Evolutionary conservation across 2,329 filamentous ascomycete genomes (phyloP).

Genomic region (Trichoderma sp.): DNA sequence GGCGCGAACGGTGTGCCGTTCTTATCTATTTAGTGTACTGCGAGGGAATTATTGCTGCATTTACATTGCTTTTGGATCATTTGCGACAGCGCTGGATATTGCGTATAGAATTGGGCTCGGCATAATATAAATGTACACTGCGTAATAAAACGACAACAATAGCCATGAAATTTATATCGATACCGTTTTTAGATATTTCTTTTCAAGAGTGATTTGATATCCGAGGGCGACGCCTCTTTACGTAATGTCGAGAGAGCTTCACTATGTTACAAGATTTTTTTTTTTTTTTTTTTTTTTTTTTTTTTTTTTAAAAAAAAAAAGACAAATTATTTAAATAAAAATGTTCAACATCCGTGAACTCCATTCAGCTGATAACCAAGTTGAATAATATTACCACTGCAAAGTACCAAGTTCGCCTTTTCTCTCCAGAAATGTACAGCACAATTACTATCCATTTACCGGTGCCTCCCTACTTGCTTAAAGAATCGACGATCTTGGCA

Average conservation of each 20-base stretch:
- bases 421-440: not conserved
- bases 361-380: not conserved
- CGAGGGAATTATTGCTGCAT: not conserved
- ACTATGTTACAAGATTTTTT: not conserved
- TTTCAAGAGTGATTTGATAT: not conserved
- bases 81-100: not conserved
- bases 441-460: not conserved
- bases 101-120: not conserved
- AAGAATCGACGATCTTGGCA: not conserved
- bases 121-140: not conserved
- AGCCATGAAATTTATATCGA: not conserved
- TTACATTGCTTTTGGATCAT: not conserved
- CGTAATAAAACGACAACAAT: not conserved
- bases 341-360: not conserved
- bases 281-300: too few relatives aligned
- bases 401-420: not conserved
- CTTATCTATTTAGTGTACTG: not conserved
- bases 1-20: conserved; percentile 3
- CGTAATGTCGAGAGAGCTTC: not conserved
- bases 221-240: not conserved
- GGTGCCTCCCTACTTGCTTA: not conserved
- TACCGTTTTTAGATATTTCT: not conserved
- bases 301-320: not conserved
- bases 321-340: not conserved
- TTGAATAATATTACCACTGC: not conserved